A percentile compares a stretch with the other conserved stretches of the same genome.
phyloP scores from a whole-genome alignment of 192 early-diverging fungal species.

The Podila horticola region DNA sequence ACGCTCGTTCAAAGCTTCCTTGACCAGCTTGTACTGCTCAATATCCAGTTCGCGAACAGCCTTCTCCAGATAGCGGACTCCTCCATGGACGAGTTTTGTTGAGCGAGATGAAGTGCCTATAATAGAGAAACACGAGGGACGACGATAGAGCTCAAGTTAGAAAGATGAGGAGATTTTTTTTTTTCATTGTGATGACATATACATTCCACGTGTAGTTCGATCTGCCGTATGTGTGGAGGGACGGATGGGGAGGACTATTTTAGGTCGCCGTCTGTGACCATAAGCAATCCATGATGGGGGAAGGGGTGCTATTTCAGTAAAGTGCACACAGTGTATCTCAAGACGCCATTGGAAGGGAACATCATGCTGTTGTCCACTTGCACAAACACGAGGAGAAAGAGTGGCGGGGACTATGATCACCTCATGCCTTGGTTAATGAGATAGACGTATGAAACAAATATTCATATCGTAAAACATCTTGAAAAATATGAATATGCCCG shows the following conservation, averaged over 20 bases:
- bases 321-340: no score
- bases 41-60: constrained; percentile 94
- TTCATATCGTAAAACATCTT: no score
- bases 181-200: background rate
- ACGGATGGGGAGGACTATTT: no score
- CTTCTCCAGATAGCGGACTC: constrained; percentile 97
- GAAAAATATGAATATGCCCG: no score
- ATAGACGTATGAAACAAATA: no score
- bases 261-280: background rate
- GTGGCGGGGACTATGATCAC: no score
- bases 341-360: no score
- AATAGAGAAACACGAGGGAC: background rate
- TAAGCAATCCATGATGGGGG: background rate
- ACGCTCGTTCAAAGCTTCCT: constrained; percentile 96
- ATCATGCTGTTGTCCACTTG: no score
- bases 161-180: background rate
- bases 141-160: background rate
- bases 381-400: no score
- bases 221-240: constrained; percentile 1
- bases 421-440: no score
- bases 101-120: constrained; percentile 90
- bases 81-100: constrained; percentile 97
- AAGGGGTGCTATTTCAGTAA: no score
- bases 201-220: constrained; percentile 20
- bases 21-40: constrained; percentile 96